Evolutionary conservation across 306 rosid species (phyloP), one percentile per base, ranked within the genome.

Genomic region (Glycyrrhiza uralensis): DNA sequence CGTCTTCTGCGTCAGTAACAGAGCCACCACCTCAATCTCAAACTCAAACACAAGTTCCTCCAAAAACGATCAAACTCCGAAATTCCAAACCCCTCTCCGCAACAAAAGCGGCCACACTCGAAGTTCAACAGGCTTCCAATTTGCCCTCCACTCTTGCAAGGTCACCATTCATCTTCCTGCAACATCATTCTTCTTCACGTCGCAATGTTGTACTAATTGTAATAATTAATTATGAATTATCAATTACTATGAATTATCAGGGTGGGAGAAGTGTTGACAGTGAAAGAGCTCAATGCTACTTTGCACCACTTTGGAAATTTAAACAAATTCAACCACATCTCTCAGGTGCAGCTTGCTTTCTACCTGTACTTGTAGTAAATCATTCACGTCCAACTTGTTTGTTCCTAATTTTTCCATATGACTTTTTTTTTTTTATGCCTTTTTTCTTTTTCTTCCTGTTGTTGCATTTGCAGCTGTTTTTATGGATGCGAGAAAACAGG

Each of bases 381-480:
- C 50, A 12, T 61, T 52, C 18, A 41, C 12, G 10, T 11, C 29
- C 14, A 67, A 22, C 26, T 10, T 22, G 51, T 49, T 61, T 17
- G 41, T 41, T 70, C 42, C 1, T 62, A 38, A 22, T 6, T 68
- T 56, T 75, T 11, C 5, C n/a, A n/a, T n/a, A 32, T 12, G 15
- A 30, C 12, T 7, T 24, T 50, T 57, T 6, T 7, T 26, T 2
- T 10, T 7, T 18, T 14, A 1, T 35, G 32, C 7, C 0, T 28
- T 56, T 17, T 15, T 39, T 32, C 2, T 12, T 12, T 1, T 3
- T 1, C 6, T 28, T 6, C 28, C 49, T 28, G 50, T 75, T 18
- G 50, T 76, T 87, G 81, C 87, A 87, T 89, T 83, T 87, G 82
- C 94, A 93, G 98, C 84, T 89, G 15, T 93, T 91, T 89, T 78